Base-by-base conservation (phyloP, 805 yeast genomes). In the Torulaspora maleeae region DNA sequence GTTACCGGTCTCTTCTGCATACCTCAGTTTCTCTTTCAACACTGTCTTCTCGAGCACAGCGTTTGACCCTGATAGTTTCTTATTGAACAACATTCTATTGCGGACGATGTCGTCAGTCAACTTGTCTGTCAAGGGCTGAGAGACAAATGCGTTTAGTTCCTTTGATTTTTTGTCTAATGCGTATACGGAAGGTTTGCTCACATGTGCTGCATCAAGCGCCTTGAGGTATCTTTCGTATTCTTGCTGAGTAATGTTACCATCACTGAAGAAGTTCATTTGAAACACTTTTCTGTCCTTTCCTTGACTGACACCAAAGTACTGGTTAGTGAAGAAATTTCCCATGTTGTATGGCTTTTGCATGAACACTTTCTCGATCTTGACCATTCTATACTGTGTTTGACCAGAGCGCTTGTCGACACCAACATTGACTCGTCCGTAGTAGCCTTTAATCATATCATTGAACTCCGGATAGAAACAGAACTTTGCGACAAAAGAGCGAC, bases 381-480 rank as follows among this genome's bases (percentile, higher is more conserved):
- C 95, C 78, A 91, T 76, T 56, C 97, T 76, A 67, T 93, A 91
- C 43, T 78, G 77, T 9, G 83, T 76, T 57, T 73, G 71, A 25
- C 83, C 79, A 10, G 81, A 77, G 36, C 79, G 74, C 45, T 74
- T 75, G 56, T 82, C 83, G 34, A 71, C 59, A 8, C 96, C 96
- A 45, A 93, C 77, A 61, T 87, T 89, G 44, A 93, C 81, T 53
- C 90, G 78, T 28, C 90, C 95, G 61, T 74, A 87, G 40, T 95
- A 80, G 16, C 87, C 95, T 15, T 76, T 72, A 12, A 87, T 77
- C 0, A 77, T 75, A 15, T 78, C 80, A 37, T 77, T 80, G 63
- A 95, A 90, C 27, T 80, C 89, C 10, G 93, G 90, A 66, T 89
- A 82, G 63, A 81, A 89, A 60, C 90, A 79, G 61, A 73, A 87